These are phyloP conservation scores for Schoenoplectus tabernaemontani DNA, from an alignment of 202 grass and related monocot genomes.

Conservation along the genomic window DNA sequence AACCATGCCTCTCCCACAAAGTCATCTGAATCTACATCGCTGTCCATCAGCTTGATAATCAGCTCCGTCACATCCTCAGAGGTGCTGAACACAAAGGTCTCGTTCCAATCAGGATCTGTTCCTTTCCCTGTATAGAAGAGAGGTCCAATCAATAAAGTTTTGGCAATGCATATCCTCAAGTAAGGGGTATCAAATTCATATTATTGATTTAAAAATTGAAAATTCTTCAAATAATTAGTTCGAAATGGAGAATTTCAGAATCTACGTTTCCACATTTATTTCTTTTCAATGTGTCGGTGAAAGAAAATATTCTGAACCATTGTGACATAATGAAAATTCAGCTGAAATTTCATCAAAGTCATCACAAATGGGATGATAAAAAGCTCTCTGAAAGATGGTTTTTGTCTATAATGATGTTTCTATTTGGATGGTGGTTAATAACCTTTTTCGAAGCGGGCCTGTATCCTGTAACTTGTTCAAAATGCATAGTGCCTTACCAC, in stretches of 20 bases:
- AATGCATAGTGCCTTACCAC: not conserved
- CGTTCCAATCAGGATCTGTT: conserved; percentile 83
- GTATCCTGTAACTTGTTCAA: not conserved
- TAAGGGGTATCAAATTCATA: not conserved
- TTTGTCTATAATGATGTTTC: not conserved
- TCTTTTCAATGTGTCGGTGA: not conserved
- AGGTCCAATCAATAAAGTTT: not conserved
- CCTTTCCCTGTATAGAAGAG: conserved; percentile 62
- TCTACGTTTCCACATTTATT: not conserved
- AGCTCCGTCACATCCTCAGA: conserved; percentile 51
- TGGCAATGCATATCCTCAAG: not conserved
- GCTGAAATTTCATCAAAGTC: not conserved
- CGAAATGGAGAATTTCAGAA: not conserved
- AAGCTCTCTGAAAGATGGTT: no score
- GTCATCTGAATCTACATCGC: conserved; percentile 58
- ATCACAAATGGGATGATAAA: not conserved
- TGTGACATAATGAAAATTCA: not conserved
- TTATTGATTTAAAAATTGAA: not conserved
- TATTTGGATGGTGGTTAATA: not conserved
- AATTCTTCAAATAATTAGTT: conserved; percentile 14
- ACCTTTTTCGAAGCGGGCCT: not conserved
- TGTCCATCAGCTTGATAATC: conserved; percentile 85
- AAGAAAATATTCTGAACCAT: not conserved
- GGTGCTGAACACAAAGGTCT: conserved; percentile 82
- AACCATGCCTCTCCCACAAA: conserved; percentile 78